A percentile compares a stretch with the other conserved stretches of the same genome.
Evolutionary conservation across 176 grass and related monocot genomes (phyloP).

Genomic region (Zizania latifolia): DNA sequence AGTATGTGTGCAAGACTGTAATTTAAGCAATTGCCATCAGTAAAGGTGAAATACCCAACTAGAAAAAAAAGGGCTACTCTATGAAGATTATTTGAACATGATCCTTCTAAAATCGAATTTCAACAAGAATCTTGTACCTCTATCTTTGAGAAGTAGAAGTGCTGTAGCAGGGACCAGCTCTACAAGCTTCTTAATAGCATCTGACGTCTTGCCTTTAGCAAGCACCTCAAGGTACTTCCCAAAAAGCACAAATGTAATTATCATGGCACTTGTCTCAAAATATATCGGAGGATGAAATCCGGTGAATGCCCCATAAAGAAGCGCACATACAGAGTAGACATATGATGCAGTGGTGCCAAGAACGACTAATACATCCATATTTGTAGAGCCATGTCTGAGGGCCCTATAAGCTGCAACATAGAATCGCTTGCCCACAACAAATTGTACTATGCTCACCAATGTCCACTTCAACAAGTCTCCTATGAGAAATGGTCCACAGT

Average conservation of each 20-base stretch:
- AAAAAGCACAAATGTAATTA: slow-evolving; percentile 83
- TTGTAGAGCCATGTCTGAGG: slow-evolving; percentile 67
- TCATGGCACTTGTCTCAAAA: slow-evolving; percentile 90
- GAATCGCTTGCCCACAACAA: slow-evolving; percentile 81
- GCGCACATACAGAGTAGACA: slow-evolving; percentile 67
- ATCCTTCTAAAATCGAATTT: slow-evolving; percentile 3
- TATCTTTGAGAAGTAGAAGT: slow-evolving; percentile 57
- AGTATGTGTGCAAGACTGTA: slow-evolving; percentile 9
- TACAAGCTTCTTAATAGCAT: slow-evolving; percentile 81
- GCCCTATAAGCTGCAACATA: slow-evolving; percentile 73
- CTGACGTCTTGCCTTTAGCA: slow-evolving; percentile 81
- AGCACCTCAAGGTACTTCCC: slow-evolving; percentile 78
- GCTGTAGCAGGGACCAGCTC: slow-evolving; percentile 76
- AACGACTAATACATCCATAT: slow-evolving; percentile 86
- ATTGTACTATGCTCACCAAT: slow-evolving; percentile 73
- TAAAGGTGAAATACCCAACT: slow-evolving; percentile 8
- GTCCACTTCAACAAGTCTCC: slow-evolving; percentile 75
- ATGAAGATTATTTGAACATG: not conserved
- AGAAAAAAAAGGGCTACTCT: not conserved
- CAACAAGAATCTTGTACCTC: slow-evolving; percentile 36
- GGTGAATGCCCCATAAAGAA: slow-evolving; percentile 60
- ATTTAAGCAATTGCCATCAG: not conserved
- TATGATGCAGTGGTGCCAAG: slow-evolving; percentile 77
- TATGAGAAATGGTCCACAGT: slow-evolving; percentile 63
- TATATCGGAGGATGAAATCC: slow-evolving; percentile 58